Percentiles rank a stretch among this genome's conserved stretches.
Evolutionary conservation across 495 filamentous ascomycete species (phyloP).

Genomic region (Halenospora varia): DNA sequence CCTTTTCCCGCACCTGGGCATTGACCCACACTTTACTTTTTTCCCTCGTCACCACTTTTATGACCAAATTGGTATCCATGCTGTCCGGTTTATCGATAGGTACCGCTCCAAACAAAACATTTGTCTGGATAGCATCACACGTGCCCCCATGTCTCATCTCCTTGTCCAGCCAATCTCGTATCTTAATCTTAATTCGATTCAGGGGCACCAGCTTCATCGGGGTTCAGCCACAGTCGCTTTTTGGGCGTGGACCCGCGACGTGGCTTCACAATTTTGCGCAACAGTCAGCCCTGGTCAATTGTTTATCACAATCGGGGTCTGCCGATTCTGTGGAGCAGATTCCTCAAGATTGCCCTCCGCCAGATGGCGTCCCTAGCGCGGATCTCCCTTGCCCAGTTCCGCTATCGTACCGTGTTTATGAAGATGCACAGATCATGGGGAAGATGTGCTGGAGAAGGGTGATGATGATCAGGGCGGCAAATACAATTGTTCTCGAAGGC

Average conservation of each 20-base stretch:
- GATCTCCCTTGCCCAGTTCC: slow-evolving; percentile 8
- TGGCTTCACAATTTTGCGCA: slow-evolving; percentile 20
- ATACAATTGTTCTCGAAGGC: background rate
- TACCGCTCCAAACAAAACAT: background rate
- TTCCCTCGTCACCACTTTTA: too few relatives aligned
- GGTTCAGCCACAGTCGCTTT: slow-evolving; percentile 6
- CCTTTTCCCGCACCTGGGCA: background rate
- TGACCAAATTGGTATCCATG: too few relatives aligned
- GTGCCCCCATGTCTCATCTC: background rate
- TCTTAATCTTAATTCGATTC: slow-evolving; percentile 18
- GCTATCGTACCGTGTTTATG: background rate
- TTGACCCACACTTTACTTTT: too few relatives aligned
- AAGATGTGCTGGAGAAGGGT: background rate
- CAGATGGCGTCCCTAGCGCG: slow-evolving; percentile 10
- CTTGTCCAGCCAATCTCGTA: slow-evolving; percentile 9
- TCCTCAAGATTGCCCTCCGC: background rate
- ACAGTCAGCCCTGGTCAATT: slow-evolving; percentile 12
- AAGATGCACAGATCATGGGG: background rate
- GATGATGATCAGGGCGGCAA: background rate
- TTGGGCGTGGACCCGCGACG: slow-evolving; percentile 7
- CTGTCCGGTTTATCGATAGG: background rate
- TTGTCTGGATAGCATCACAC: background rate
- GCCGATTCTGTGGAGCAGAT: slow-evolving; percentile 6
- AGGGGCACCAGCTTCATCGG: slow-evolving; percentile 10
- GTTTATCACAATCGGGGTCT: slow-evolving; percentile 15